Evolutionary conservation across 2,329 filamentous ascomycete genomes (phyloP).

Genomic region (Hypomyces rosellus): DNA sequence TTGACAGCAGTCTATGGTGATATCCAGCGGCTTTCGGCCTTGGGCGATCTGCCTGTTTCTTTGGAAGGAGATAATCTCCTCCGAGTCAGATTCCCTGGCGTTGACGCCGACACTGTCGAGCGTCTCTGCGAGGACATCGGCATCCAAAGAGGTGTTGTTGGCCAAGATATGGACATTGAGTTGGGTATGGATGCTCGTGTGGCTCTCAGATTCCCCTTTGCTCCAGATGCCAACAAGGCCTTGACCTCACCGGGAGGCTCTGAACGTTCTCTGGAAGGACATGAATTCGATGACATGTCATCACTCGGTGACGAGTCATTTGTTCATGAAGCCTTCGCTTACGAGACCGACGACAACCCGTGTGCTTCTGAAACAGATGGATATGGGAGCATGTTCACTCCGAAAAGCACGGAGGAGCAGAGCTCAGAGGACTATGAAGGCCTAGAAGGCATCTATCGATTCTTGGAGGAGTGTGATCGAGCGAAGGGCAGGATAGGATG

Average conservation of each 20-base stretch:
- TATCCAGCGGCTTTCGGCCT: conserved; percentile 63
- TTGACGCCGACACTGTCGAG: conserved; percentile 77
- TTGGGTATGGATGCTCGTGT: conserved; percentile 59
- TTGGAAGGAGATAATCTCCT: conserved; percentile 62
- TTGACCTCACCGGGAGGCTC: conserved; percentile 44
- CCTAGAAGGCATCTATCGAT: conserved; percentile 51
- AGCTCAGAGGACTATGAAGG: conserved; percentile 47
- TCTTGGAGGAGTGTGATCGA: conserved; percentile 52
- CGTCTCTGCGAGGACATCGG: conserved; percentile 79
- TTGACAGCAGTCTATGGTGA: conserved; percentile 74
- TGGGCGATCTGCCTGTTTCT: conserved; percentile 79
- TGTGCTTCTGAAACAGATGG: conserved; percentile 44
- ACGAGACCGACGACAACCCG: conserved; percentile 39
- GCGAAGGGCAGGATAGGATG: conserved; percentile 28
- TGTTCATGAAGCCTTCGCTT: conserved; percentile 34
- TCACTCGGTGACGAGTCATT: conserved; percentile 30
- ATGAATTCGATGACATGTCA: conserved; percentile 34
- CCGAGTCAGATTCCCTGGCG: conserved; percentile 83
- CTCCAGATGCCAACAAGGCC: conserved; percentile 46
- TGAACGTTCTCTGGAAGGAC: conserved; percentile 36
- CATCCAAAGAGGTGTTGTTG: conserved; percentile 71
- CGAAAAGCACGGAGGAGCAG: conserved; percentile 37
- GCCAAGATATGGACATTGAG: conserved; percentile 72
- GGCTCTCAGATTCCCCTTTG: conserved; percentile 81
- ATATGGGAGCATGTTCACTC: conserved; percentile 46